These are phyloP conservation scores for Vaccinium vitisidaea DNA, from an alignment of 148 eudicot genomes.

Conservation along the genomic window DNA sequence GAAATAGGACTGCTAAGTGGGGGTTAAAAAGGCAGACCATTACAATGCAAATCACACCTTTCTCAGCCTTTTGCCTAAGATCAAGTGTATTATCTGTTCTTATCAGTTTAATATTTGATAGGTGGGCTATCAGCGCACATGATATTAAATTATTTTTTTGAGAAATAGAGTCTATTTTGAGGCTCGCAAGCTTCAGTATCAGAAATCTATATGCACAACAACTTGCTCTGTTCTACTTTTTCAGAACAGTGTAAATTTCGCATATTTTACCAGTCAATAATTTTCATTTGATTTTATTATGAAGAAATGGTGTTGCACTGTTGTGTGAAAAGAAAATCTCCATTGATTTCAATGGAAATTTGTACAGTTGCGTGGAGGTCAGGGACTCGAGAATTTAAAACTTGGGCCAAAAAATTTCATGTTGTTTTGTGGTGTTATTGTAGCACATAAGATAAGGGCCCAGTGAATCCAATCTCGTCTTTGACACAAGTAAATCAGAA, in stretches of 20 bases:
- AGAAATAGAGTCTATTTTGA: neutral
- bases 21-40: neutral
- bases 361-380: neutral
- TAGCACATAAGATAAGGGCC: neutral
- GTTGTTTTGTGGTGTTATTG: neutral
- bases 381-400: neutral
- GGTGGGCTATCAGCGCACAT: neutral
- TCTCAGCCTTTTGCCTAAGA: constrained; percentile 84
- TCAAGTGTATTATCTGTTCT: constrained; percentile 54
- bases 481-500: too few relatives aligned
- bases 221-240: too few relatives aligned
- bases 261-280: too few relatives aligned
- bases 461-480: too few relatives aligned
- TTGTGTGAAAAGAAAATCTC: too few relatives aligned
- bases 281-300: too few relatives aligned
- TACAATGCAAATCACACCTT: constrained; percentile 19
- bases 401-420: neutral
- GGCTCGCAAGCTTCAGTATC: neutral
- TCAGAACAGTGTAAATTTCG: too few relatives aligned
- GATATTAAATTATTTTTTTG: neutral
- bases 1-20: neutral
- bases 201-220: too few relatives aligned
- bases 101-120: constrained; percentile 6
- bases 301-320: too few relatives aligned
- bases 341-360: too few relatives aligned